phyloP scores from a whole-genome alignment of 345 rosid species.

The Cochlearia excelsa region DNA sequence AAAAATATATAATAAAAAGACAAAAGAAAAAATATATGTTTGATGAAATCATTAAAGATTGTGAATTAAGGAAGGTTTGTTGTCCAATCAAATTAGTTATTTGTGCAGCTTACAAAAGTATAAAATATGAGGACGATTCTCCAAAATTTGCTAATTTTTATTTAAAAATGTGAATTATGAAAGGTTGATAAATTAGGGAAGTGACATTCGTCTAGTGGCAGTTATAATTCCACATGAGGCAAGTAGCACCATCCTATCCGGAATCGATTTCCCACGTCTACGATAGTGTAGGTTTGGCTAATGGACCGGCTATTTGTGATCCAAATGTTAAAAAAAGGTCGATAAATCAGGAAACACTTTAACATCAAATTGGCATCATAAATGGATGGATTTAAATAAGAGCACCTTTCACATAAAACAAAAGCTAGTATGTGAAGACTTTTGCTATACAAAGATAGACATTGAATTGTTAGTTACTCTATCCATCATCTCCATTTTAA shows the following conservation, averaged over 20 bases:
- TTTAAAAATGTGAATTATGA: too few relatives aligned
- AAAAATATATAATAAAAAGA: slow-evolving; percentile 4
- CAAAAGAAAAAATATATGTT: not conserved
- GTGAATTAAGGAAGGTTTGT: slow-evolving; percentile 10
- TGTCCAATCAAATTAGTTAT: slow-evolving; percentile 22
- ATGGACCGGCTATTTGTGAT: too few relatives aligned
- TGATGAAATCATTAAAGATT: slow-evolving; percentile 12
- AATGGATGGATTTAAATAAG: not conserved
- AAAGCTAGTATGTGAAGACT: not conserved
- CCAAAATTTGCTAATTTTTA: too few relatives aligned
- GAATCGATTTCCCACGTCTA: too few relatives aligned
- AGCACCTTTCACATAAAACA: not conserved
- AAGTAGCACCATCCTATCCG: too few relatives aligned
- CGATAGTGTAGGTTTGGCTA: too few relatives aligned
- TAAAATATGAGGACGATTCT: too few relatives aligned
- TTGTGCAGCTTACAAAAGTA: not conserved
- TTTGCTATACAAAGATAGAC: slow-evolving; percentile 4
- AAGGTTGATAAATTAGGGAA: slow-evolving; percentile 14
- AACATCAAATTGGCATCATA: slow-evolving; percentile 16
- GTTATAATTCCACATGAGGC: too few relatives aligned
- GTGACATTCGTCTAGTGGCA: too few relatives aligned
- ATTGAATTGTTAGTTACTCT: slow-evolving; percentile 18
- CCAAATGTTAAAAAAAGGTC: too few relatives aligned
- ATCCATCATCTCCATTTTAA: not conserved
- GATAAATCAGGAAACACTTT: slow-evolving; percentile 22